Evolutionary conservation across 2,329 filamentous ascomycete genomes (phyloP).

Genomic region (Fusarium begoniae): DNA sequence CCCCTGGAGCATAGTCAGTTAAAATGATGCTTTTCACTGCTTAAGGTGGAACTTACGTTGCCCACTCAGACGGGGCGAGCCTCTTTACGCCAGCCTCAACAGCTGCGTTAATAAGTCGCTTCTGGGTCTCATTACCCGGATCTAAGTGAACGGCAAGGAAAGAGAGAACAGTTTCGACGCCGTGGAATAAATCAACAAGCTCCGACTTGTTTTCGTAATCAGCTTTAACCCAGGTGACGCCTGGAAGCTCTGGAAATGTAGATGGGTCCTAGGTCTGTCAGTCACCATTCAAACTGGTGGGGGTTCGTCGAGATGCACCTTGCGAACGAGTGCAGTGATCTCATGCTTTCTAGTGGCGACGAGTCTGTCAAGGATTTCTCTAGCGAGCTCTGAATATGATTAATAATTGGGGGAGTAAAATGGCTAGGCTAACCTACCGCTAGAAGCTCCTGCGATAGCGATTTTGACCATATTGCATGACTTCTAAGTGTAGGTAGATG

Average conservation of each 20-base stretch:
- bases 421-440: neutral
- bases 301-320: accelerated
- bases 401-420: accelerated
- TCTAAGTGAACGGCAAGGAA: constrained; percentile 1
- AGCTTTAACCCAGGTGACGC: neutral
- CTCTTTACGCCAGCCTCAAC: neutral
- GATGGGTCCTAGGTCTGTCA: neutral
- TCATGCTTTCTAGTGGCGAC: neutral
- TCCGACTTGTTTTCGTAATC: neutral
- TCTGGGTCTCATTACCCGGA: neutral
- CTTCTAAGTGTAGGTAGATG: accelerated
- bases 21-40: accelerated
- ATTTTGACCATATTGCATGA: neutral
- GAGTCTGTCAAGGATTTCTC: constrained; percentile 3
- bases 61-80: constrained; percentile 13
- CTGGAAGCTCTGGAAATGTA: neutral
- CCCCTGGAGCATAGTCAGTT: neutral
- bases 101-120: constrained; percentile 2
- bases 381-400: neutral
- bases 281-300: accelerated
- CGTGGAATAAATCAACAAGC: neutral
- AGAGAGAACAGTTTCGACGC: neutral
- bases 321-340: neutral
- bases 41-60: neutral
- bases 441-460: neutral